Conservation (phyloP, 2,329 filamentous ascomycete species). For the Orbilia quercus region DNA sequence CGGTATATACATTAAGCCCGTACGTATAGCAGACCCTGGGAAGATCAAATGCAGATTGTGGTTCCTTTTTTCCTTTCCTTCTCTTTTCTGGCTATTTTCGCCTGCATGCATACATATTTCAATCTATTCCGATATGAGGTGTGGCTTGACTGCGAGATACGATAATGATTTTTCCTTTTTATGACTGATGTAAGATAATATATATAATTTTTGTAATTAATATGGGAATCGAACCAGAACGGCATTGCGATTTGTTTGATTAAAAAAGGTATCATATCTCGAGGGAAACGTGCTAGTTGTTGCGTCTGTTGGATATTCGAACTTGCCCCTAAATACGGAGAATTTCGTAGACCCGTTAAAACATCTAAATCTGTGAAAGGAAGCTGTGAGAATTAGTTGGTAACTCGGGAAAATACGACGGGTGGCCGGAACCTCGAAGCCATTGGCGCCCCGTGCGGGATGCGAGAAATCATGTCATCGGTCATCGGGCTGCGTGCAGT, state of each 20-base stretch:
- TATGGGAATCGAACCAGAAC: conserved; percentile 1
- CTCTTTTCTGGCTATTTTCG: conserved; percentile 40
- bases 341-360: neutral
- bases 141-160: neutral
- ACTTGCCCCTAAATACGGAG: neutral
- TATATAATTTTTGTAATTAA: conserved; percentile 18
- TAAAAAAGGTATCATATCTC: too few species aligned
- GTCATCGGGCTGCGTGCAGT: neutral
- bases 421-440: conserved; percentile 23
- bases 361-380: neutral
- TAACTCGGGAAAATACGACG: conserved; percentile 24
- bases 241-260: too few species aligned
- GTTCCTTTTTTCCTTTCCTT: neutral
- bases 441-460: conserved; percentile 18
- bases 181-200: conserved; percentile 3
- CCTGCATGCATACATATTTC: conserved; percentile 15
- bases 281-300: neutral
- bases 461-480: neutral
- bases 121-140: conserved; percentile 1
- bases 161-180: conserved; percentile 2
- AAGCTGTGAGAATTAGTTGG: too few species aligned
- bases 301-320: conserved; percentile 19
- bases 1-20: conserved; percentile 45
- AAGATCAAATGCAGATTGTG: conserved; percentile 44
- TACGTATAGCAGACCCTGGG: conserved; percentile 39